Evolutionary conservation across 2,329 filamentous ascomycete species (phyloP).

Genomic region (Fusarium equiseti): DNA sequence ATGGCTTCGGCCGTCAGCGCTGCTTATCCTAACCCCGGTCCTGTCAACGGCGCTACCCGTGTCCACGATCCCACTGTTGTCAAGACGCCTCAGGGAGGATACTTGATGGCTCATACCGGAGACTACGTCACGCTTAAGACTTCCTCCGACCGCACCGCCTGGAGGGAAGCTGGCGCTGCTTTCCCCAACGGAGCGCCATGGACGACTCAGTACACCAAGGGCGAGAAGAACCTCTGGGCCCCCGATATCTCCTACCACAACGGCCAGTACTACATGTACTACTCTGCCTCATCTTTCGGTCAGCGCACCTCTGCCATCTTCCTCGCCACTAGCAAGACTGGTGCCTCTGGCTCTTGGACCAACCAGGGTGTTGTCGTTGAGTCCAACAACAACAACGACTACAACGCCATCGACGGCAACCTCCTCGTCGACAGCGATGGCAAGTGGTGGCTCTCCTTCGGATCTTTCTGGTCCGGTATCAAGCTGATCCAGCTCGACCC

Average conservation of each 20-base stretch:
- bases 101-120: slow-evolving; percentile 47
- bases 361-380: slow-evolving; percentile 49
- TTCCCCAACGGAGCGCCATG: slow-evolving; percentile 51
- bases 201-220: slow-evolving; percentile 49
- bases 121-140: slow-evolving; percentile 50
- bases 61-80: slow-evolving; percentile 49
- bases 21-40: slow-evolving; percentile 38
- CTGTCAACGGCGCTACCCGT: slow-evolving; percentile 44
- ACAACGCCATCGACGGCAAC: slow-evolving; percentile 51
- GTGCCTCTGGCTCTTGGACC: slow-evolving; percentile 48
- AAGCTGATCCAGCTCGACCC: slow-evolving; percentile 48
- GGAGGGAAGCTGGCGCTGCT: slow-evolving; percentile 47
- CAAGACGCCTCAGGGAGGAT: slow-evolving; percentile 47
- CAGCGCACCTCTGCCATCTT: slow-evolving; percentile 48
- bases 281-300: slow-evolving; percentile 50
- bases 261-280: slow-evolving; percentile 51
- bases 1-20: slow-evolving; percentile 27
- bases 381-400: slow-evolving; percentile 38
- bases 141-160: slow-evolving; percentile 49
- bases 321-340: slow-evolving; percentile 49
- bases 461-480: slow-evolving; percentile 51
- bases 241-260: slow-evolving; percentile 63
- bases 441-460: slow-evolving; percentile 51
- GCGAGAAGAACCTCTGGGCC: slow-evolving; percentile 57
- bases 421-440: slow-evolving; percentile 46